phyloP scores from a whole-genome alignment of 345 rosid genomes.

The Camelina sativa region DNA sequence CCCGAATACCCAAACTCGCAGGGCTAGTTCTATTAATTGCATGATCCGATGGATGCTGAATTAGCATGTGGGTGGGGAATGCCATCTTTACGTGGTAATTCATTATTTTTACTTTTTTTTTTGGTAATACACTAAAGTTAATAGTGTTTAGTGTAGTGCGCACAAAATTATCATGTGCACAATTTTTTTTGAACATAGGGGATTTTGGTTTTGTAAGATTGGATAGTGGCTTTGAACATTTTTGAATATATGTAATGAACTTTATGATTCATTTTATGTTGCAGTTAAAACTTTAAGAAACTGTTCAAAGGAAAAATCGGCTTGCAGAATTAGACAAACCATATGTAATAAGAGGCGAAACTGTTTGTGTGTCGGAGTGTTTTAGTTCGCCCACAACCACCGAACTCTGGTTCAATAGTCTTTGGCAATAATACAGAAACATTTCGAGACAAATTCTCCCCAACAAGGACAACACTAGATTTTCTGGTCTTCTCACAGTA shows the following conservation, averaged over 20 bases:
- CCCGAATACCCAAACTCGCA: too few species aligned
- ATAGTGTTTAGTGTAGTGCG: not conserved
- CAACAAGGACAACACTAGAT: not conserved
- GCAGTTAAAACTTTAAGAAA: not conserved
- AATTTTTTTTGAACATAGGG: too few species aligned
- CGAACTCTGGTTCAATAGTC: not conserved
- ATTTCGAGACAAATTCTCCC: constrained; percentile 1
- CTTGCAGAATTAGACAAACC: not conserved
- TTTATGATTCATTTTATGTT: not conserved
- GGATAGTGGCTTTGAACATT: not conserved
- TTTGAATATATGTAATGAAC: not conserved
- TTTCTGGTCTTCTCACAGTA: not conserved
- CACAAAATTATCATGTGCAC: not conserved
- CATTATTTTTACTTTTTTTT: not conserved
- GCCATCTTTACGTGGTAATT: not conserved
- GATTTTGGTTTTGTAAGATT: not conserved
- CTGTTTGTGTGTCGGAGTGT: not conserved
- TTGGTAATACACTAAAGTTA: not conserved
- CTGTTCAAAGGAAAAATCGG: not conserved
- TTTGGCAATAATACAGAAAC: not conserved
- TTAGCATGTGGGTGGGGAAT: not conserved
- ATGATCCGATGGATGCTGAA: not conserved
- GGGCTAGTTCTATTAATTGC: not conserved
- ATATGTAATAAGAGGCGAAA: not conserved
- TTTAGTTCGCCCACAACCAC: not conserved